A percentile compares a stretch with the other conserved stretches of the same genome.
Evolutionary conservation across 2,329 filamentous ascomycete genomes (phyloP).

Genomic region (Pseudogymnoascus sp.): DNA sequence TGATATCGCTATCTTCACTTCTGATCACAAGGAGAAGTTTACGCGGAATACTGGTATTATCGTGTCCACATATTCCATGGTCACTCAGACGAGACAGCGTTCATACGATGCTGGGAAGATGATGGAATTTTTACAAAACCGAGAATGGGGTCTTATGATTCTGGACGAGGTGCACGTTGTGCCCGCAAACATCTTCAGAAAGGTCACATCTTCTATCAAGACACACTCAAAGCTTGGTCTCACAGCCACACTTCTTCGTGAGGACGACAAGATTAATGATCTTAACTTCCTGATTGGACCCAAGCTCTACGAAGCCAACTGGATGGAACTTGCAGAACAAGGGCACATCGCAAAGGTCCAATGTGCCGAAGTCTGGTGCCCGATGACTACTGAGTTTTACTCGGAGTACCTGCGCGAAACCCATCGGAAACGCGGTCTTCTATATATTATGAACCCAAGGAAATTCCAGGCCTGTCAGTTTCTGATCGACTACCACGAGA

Average conservation of each 20-base stretch:
- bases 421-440: conserved; percentile 55
- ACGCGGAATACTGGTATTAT: conserved; percentile 89
- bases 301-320: conserved; percentile 96
- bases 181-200: conserved; percentile 90
- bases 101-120: conserved; percentile 94
- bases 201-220: conserved; percentile 86
- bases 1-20: conserved; percentile 91
- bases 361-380: conserved; percentile 98
- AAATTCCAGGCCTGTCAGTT: conserved; percentile 98
- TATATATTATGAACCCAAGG: conserved; percentile 95
- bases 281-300: conserved; percentile 96
- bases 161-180: conserved; percentile 98
- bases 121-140: conserved; percentile 83
- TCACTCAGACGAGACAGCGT: conserved; percentile 79
- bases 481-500: conserved; percentile 96
- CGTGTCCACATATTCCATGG: conserved; percentile 97
- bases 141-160: conserved; percentile 97
- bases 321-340: conserved; percentile 96
- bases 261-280: conserved; percentile 97
- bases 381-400: conserved; percentile 98
- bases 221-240: conserved; percentile 92
- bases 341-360: conserved; percentile 96
- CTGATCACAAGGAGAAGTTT: conserved; percentile 82
- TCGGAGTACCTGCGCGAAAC: conserved; percentile 77
- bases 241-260: conserved; percentile 86